These are phyloP conservation scores for Candida sithepensis DNA, from an alignment of 805 yeast species.

Conservation along the genomic window DNA sequence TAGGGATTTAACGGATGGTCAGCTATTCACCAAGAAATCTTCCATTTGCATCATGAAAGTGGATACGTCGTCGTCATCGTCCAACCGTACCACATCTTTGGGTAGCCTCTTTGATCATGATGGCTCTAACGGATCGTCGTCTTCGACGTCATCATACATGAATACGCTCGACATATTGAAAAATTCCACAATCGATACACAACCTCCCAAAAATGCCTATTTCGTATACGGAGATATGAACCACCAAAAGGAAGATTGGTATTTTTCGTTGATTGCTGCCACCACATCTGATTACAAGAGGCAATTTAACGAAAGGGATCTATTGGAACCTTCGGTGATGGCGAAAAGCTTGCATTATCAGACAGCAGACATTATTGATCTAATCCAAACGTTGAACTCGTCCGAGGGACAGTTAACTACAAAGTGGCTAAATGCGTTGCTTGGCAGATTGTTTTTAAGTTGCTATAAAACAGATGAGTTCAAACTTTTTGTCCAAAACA, in stretches of 20 bases:
- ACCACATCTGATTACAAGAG: conserved; percentile 42
- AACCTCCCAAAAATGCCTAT: conserved; percentile 38
- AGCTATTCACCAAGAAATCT: conserved; percentile 73
- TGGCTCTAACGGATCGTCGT: too few relatives aligned
- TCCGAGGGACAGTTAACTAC: conserved; percentile 80
- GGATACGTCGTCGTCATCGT: conserved; percentile 13
- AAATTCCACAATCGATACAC: conserved; percentile 20
- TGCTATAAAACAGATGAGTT: conserved; percentile 69
- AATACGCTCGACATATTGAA: conserved; percentile 48
- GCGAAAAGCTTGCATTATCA: conserved; percentile 74
- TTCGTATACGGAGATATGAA: conserved; percentile 76
- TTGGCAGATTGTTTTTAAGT: conserved; percentile 79
- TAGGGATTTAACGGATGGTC: conserved; percentile 64
- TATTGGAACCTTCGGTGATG: conserved; percentile 53
- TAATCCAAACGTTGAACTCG: conserved; percentile 76
- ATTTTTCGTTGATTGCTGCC: conserved; percentile 78
- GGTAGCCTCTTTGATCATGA: conserved; percentile 28
- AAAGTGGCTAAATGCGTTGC: conserved; percentile 85
- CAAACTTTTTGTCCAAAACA: conserved; percentile 52
- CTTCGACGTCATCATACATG: conserved; percentile 38
- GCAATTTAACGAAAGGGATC: conserved; percentile 23
- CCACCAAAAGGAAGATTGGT: conserved; percentile 89
- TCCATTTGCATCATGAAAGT: conserved; percentile 70
- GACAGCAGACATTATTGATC: conserved; percentile 65
- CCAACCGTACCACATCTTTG: background rate